phyloP scores from a whole-genome alignment of 2,329 filamentous ascomycete genomes.

The Pseudopyrenochaeta lycopersici region DNA sequence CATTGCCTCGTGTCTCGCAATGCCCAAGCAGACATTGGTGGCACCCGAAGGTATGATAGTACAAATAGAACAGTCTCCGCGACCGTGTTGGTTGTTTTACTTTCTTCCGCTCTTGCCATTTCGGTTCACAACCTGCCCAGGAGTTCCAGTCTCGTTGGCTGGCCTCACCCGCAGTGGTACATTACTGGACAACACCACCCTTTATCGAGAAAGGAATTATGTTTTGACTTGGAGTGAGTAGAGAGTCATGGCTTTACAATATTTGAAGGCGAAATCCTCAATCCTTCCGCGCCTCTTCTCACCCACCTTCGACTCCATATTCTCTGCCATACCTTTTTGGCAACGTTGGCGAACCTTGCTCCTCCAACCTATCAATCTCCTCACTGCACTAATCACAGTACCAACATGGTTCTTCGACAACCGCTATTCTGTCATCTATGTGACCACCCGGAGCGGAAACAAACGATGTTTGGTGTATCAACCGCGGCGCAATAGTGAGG shows the following conservation, averaged over 20 bases:
- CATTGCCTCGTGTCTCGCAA: constrained; percentile 15
- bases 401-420: constrained; percentile 50
- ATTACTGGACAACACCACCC: not conserved
- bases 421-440: constrained; percentile 49
- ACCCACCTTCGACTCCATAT: constrained; percentile 38
- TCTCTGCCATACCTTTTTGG: constrained; percentile 49
- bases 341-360: constrained; percentile 56
- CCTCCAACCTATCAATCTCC: constrained; percentile 53
- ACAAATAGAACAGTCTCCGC: not conserved
- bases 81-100: not conserved
- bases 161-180: not conserved
- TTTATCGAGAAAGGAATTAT: not conserved
- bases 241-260: constrained; percentile 10
- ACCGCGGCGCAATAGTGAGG: constrained; percentile 36
- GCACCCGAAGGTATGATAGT: not conserved
- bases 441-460: constrained; percentile 49
- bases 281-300: constrained; percentile 21
- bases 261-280: constrained; percentile 18
- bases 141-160: no score
- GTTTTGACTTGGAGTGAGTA: not conserved
- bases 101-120: not conserved
- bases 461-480: constrained; percentile 56
- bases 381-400: constrained; percentile 51
- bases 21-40: not conserved
- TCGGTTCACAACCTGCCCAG: not conserved